Evolutionary conservation across 306 rosid genomes (phyloP).

Genomic region (Sphenostylis stenocarpa): DNA sequence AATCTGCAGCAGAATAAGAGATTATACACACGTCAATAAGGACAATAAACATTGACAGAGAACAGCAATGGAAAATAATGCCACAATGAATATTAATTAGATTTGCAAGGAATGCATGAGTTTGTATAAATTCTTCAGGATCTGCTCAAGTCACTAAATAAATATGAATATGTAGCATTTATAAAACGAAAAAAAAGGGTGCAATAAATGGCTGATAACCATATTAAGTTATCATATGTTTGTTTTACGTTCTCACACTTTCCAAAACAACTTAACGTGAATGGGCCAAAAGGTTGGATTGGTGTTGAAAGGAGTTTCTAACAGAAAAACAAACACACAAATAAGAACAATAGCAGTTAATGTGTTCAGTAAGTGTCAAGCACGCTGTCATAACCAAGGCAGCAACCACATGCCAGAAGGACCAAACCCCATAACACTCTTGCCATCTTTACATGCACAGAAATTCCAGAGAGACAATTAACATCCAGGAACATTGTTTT

Average conservation of each 20-base stretch:
- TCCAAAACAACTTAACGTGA: background rate
- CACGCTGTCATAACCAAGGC: background rate
- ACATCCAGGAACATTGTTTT: background rate
- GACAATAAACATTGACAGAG: slow-evolving; percentile 13
- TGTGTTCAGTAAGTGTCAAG: background rate
- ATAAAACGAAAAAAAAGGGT: slow-evolving; percentile 25
- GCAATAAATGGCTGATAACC: background rate
- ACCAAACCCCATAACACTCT: background rate
- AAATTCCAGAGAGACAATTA: background rate
- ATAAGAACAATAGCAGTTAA: background rate
- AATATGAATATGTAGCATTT: background rate
- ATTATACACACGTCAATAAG: slow-evolving; percentile 27
- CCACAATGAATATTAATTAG: background rate
- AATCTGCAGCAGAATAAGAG: slow-evolving; percentile 52
- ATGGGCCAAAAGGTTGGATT: background rate
- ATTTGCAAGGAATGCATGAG: background rate
- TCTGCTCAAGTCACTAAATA: background rate
- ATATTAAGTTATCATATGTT: background rate
- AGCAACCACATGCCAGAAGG: background rate
- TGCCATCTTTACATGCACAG: background rate
- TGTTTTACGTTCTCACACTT: background rate
- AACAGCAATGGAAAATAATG: background rate
- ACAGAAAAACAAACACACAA: background rate
- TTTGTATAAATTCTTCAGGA: background rate
- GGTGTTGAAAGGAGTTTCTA: background rate